Percentiles rank a stretch among this genome's conserved stretches.
Conservation (phyloP, 2,329 filamentous ascomycete species). For the Dryadomyces quercus-mongolicae region DNA sequence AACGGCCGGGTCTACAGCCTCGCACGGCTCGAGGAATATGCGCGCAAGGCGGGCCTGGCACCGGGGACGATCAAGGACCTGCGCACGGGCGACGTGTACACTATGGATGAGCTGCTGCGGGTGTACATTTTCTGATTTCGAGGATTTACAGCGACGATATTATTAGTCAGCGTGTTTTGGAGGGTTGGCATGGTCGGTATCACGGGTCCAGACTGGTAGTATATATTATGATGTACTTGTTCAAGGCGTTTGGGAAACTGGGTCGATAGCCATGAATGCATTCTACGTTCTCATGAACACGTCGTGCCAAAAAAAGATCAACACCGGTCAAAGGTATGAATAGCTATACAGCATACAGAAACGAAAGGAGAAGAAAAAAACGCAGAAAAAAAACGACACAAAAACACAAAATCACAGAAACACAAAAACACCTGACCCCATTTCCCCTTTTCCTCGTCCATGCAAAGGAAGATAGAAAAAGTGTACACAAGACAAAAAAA, state of each 20-base stretch:
- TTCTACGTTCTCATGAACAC: too few species aligned
- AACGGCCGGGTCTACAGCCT: constrained; percentile 79
- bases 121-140: constrained; percentile 61
- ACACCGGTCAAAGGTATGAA: not conserved
- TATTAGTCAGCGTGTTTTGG: not conserved
- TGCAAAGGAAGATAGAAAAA: not conserved
- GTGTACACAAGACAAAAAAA: constrained; percentile 1
- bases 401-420: not conserved
- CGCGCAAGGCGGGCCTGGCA: constrained; percentile 63
- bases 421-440: not conserved
- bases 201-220: too few species aligned
- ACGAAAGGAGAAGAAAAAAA: not conserved
- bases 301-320: too few species aligned
- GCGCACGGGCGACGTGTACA: constrained; percentile 58
- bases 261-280: too few species aligned
- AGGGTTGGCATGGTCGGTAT: too few species aligned
- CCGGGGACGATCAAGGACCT: constrained; percentile 63
- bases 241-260: too few species aligned
- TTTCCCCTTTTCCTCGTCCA: not conserved
- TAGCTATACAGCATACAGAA: not conserved
- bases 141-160: too few species aligned
- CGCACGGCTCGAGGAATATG: constrained; percentile 60
- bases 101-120: constrained; percentile 57
- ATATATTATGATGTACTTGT: too few species aligned
- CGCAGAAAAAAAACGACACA: not conserved